Evolutionary conservation across 495 filamentous ascomycete genomes (phyloP), one percentile per base, ranked within the genome.

Genomic region (Clavariopsis aquatica): DNA sequence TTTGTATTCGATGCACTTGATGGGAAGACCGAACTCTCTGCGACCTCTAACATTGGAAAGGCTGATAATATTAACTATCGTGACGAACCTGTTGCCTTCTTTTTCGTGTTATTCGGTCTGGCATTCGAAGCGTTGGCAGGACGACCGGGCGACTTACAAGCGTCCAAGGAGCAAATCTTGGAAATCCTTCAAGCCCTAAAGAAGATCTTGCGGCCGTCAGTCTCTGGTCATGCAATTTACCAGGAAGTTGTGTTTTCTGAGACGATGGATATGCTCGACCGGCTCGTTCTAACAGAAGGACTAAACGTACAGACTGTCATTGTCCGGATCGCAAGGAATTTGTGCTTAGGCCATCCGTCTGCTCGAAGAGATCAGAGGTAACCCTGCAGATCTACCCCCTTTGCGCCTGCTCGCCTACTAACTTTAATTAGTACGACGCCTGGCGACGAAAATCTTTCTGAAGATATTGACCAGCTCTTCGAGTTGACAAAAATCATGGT

Each of bases 381-480:
- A 38, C 65, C 15, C 38, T 17, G 17, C 41, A 43, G 13, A 47
- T 1, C 24, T 74, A 82, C 17, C 84, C 89, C 6, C 81, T 80
- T 22, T 49, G 29, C 9, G 28, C 52, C 59, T 47, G 22, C 2
- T 10, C 10, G n/a, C n/a, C n/a, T 38, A 51, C 43, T 69, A 31
- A 64, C n/a, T 0, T 52, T 23, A n/a, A 17, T 17, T 38, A 72
- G 64, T 12, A 61, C 69, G 1, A 53, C 67, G 84, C 47, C 66
- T 23, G 74, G 70, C n/a, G 76, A 74, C 22, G 74, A 92, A 49
- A 87, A 94, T 68, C 79, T 98, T 10, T 93, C 90, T 0, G 94
- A 98, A 73, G 94, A 98, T 67, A 95, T 99, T 55, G 95, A 99
- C 71, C 94, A 99, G 76, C 82, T 99, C 0, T 99, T 99, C 71